Evolutionary conservation across 345 rosid species (phyloP).

Genomic region (Gossypium raimondii): DNA sequence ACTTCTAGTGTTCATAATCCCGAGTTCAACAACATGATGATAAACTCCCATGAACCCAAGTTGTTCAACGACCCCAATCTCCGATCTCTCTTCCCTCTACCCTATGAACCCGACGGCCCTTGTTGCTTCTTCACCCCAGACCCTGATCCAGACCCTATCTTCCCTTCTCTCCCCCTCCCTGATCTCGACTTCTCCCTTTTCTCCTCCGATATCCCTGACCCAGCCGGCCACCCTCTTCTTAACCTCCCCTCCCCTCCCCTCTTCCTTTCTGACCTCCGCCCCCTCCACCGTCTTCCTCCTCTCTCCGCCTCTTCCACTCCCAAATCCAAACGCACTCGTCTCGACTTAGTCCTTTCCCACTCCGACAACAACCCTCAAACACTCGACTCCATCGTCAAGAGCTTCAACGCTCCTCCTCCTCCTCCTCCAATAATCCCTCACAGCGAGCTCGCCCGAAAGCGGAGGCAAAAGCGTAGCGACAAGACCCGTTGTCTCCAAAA

Average conservation of each 20-base stretch:
- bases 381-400: constrained; percentile 13
- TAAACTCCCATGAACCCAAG: background rate
- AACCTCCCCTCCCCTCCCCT: background rate
- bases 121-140: background rate
- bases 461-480: constrained; percentile 36
- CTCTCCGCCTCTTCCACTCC: background rate
- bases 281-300: background rate
- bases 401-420: background rate
- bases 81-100: background rate
- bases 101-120: background rate
- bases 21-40: background rate
- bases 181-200: background rate
- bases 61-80: background rate
- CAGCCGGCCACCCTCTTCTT: background rate
- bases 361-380: background rate
- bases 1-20: too few species aligned
- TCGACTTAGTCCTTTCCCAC: background rate
- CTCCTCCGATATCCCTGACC: background rate
- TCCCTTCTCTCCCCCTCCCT: background rate
- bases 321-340: background rate
- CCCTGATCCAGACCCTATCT: background rate
- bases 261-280: background rate
- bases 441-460: constrained; percentile 8
- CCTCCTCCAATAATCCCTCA: constrained; percentile 5
- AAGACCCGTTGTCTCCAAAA: constrained; percentile 48